phyloP scores from a whole-genome alignment of 176 grass and related monocot genomes.

The Microstegium vimineum region DNA sequence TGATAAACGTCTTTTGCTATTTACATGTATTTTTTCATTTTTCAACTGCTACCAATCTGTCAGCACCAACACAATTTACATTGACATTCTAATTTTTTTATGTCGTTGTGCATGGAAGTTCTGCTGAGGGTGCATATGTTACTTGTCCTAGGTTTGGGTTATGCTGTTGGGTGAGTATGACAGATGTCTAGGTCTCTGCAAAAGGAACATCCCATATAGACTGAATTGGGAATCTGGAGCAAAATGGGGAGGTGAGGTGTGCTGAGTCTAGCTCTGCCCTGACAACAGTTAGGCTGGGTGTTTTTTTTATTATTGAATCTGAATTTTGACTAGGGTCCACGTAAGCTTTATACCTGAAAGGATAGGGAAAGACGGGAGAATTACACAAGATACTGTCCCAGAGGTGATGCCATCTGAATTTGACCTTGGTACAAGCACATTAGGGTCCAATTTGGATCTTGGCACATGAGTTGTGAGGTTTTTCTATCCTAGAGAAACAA shows the following conservation, averaged over 20 bases:
- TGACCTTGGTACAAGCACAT: not conserved
- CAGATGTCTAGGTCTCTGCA: not conserved
- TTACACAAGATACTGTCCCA: not conserved
- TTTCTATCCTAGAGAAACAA: not conserved
- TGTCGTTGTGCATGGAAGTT: not conserved
- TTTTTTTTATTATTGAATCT: not conserved
- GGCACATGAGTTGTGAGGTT: not conserved
- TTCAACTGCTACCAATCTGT: not conserved
- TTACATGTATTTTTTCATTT: not conserved
- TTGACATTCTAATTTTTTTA: not conserved
- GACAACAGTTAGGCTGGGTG: not conserved
- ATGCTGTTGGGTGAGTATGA: not conserved
- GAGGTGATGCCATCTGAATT: not conserved
- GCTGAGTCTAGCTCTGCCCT: not conserved
- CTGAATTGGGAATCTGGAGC: not conserved
- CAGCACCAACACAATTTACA: not conserved
- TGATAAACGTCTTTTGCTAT: not conserved
- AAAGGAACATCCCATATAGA: not conserved
- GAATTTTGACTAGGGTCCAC: not conserved
- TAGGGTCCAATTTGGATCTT: not conserved
- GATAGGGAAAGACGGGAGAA: not conserved
- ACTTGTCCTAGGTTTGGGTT: not conserved
- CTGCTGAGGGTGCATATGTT: not conserved
- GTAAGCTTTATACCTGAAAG: not conserved
- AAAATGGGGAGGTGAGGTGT: not conserved